Percentiles rank a stretch among this genome's conserved stretches.
Evolutionary conservation across 192 early-diverging fungal genomes (phyloP).

Genomic region (Coemansia sp.): DNA sequence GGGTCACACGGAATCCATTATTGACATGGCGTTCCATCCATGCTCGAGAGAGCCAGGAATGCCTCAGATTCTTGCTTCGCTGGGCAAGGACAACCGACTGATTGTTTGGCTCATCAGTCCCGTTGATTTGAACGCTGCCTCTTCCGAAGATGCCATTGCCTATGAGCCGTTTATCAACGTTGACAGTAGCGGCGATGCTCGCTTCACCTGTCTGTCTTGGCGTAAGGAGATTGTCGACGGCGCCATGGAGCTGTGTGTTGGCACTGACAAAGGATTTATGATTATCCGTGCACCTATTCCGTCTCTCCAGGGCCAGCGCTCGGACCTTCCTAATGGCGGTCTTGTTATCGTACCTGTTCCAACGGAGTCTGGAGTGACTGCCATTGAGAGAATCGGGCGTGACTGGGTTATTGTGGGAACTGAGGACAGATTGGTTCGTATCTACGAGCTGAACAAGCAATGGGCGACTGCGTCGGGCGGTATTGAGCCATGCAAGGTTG

Average conservation of each 20-base stretch:
- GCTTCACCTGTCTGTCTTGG: slow-evolving; percentile 42
- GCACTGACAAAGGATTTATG: slow-evolving; percentile 46
- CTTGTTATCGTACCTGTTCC: slow-evolving; percentile 37
- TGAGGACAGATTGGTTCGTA: slow-evolving; percentile 21
- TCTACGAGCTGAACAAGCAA: slow-evolving; percentile 34
- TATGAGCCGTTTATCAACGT: slow-evolving; percentile 49
- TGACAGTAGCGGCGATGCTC: slow-evolving; percentile 42
- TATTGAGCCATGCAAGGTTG: slow-evolving; percentile 27
- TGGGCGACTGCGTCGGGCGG: slow-evolving; percentile 32
- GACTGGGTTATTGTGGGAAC: slow-evolving; percentile 39
- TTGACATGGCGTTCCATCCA: slow-evolving; percentile 50
- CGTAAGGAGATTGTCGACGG: slow-evolving; percentile 17
- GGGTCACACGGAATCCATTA: slow-evolving; percentile 44
- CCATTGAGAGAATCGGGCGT: slow-evolving; percentile 33
- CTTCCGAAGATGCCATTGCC: slow-evolving; percentile 32
- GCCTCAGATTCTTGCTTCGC: slow-evolving; percentile 44
- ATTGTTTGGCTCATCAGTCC: slow-evolving; percentile 45
- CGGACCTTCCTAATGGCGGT: slow-evolving; percentile 30
- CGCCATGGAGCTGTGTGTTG: slow-evolving; percentile 44
- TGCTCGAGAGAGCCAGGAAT: slow-evolving; percentile 31
- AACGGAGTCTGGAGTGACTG: slow-evolving; percentile 44
- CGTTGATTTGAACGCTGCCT: slow-evolving; percentile 17
- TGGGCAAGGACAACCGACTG: slow-evolving; percentile 50
- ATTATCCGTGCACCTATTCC: slow-evolving; percentile 37
- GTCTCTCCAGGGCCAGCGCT: slow-evolving; percentile 18